A percentile compares a stretch with the other conserved stretches of the same genome.
Conservation (phyloP, 352 stramenopile genomes). For the Phytophthora capsici region DNA sequence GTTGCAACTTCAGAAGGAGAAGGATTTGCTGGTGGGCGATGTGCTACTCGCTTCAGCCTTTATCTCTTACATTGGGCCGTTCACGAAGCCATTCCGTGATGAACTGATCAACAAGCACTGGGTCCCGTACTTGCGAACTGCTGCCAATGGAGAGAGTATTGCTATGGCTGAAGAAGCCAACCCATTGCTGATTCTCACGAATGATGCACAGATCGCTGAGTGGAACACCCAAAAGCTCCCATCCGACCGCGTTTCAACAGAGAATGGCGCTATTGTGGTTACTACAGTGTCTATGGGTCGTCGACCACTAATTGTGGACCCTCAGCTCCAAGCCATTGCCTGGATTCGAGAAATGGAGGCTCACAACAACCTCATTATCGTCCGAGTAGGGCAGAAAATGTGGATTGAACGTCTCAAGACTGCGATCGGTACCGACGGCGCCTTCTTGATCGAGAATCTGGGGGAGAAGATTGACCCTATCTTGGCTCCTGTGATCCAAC, state of each 20-base stretch:
- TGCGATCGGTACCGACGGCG: conserved; percentile 92
- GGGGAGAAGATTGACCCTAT: conserved; percentile 95
- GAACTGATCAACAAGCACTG: conserved; percentile 95
- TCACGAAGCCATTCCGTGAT: conserved; percentile 95
- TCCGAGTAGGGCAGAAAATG: conserved; percentile 95
- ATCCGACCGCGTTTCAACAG: conserved; percentile 93
- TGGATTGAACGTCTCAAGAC: conserved; percentile 94
- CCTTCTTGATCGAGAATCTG: conserved; percentile 95
- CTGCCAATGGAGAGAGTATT: conserved; percentile 86
- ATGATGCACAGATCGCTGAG: conserved; percentile 92
- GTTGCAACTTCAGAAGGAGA: conserved; percentile 91
- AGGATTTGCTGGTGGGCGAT: conserved; percentile 93
- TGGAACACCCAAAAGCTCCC: conserved; percentile 95
- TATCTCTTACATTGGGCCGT: conserved; percentile 96
- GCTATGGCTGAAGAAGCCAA: conserved; percentile 93
- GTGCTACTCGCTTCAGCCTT: conserved; percentile 94
- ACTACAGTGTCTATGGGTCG: conserved; percentile 91
- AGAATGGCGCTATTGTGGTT: conserved; percentile 94
- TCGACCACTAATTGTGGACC: conserved; percentile 94
- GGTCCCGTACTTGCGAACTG: conserved; percentile 90
- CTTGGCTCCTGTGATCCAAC: conserved; percentile 93
- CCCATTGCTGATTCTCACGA: conserved; percentile 90
- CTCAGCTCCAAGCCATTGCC: conserved; percentile 93
- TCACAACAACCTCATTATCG: conserved; percentile 92
- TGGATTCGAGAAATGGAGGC: conserved; percentile 95